Conservation (phyloP, 805 yeast species). For the Saturnispora zaruensis region DNA sequence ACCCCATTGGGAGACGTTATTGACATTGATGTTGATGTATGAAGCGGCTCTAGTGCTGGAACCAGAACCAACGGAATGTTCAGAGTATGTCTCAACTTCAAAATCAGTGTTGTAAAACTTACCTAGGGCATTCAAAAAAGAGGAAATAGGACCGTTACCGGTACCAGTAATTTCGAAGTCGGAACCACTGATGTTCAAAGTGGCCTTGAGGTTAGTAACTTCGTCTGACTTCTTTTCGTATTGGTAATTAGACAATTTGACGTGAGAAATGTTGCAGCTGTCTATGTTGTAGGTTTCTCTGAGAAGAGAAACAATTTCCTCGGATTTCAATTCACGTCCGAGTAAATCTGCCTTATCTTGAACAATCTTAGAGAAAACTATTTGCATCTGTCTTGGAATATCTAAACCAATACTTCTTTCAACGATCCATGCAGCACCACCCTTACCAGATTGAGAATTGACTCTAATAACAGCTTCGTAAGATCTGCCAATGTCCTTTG, state of each 20-base stretch:
- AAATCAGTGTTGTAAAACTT: slow-evolving; percentile 42
- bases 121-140: slow-evolving; percentile 58
- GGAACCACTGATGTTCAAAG: slow-evolving; percentile 31
- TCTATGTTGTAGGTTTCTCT: slow-evolving; percentile 46
- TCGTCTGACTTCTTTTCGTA: slow-evolving; percentile 30
- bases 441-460: slow-evolving; percentile 81
- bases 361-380: slow-evolving; percentile 55
- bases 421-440: slow-evolving; percentile 81
- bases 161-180: slow-evolving; percentile 38
- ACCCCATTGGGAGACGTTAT: slow-evolving; percentile 54
- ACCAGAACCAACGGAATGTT: slow-evolving; percentile 68
- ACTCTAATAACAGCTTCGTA: slow-evolving; percentile 79
- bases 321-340: slow-evolving; percentile 63
- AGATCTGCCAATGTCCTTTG: slow-evolving; percentile 70
- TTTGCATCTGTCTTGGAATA: slow-evolving; percentile 64
- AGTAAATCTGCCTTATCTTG: slow-evolving; percentile 55
- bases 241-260: slow-evolving; percentile 36
- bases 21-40: slow-evolving; percentile 36
- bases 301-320: slow-evolving; percentile 54
- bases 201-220: slow-evolving; percentile 36
- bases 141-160: slow-evolving; percentile 77
- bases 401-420: slow-evolving; percentile 64
- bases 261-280: slow-evolving; percentile 25
- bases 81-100: slow-evolving; percentile 59
- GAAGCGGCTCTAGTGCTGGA: slow-evolving; percentile 69